Evolutionary conservation across 768 basidiomycete species (phyloP).

Genomic region (Agaricus subrufescens): DNA sequence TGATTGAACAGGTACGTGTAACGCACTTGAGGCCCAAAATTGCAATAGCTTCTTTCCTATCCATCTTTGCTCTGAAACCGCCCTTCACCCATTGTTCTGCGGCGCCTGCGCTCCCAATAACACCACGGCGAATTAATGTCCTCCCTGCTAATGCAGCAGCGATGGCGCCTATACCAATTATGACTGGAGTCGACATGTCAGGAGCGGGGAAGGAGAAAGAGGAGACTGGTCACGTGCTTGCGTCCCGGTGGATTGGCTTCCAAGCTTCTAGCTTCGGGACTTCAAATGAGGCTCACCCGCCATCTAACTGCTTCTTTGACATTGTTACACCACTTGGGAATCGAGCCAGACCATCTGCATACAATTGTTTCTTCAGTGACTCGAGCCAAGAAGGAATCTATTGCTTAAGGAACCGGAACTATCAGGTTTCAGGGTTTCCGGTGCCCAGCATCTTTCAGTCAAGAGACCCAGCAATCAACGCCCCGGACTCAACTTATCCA

Average conservation of each 20-base stretch:
- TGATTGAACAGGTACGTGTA: neutral
- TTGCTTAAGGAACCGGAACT: no score
- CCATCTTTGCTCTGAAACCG: constrained; percentile 96
- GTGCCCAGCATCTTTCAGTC: no score
- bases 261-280: no score
- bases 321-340: no score
- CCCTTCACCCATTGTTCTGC: constrained; percentile 89
- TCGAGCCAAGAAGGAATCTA: no score
- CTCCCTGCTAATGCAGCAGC: constrained; percentile 74
- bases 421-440: no score
- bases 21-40: constrained; percentile 91
- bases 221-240: neutral
- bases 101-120: constrained; percentile 52
- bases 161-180: constrained; percentile 74
- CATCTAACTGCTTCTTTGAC: no score
- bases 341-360: no score
- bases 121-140: constrained; percentile 59
- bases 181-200: constrained; percentile 72
- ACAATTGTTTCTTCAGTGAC: no score
- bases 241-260: neutral
- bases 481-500: no score
- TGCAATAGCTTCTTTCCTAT: constrained; percentile 86
- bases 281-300: no score
- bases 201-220: neutral
- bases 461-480: no score